Evolutionary conservation across 371 early-diverging fungal species (phyloP), one percentile per base, ranked within the genome.

Genomic region (Rhizopus stolonifer): DNA sequence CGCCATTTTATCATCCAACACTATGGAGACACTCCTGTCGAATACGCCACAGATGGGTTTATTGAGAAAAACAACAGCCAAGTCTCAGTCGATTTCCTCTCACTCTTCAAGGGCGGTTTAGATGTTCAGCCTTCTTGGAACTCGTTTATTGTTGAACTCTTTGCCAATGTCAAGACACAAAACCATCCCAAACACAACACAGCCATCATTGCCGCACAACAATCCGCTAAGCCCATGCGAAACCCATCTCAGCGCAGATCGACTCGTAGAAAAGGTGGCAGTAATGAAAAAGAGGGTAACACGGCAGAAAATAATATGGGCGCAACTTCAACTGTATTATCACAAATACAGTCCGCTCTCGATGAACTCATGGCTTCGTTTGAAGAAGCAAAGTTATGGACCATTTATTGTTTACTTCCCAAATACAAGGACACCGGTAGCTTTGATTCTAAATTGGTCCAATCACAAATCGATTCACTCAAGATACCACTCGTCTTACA

Each of bases 331-430:
- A 60, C 54, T 2, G 58, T 67, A 3, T 33, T 87, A 14, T 73
- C 79, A 1, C 87, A 92, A 69, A 80, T 91, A 58, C 86, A 88
- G 50, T 77, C 81, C 8, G 82, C 90, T 2, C 64, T 94, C 39
- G 82, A 86, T 43, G 91, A 91, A 56, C 72, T 96, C 7, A 71
- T 92, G 9, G 85, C 85, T 23, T 82, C 92, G 6, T 68, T 96
- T 26, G 83, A 84, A 49, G 90, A 89, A 54, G 90, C 94, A 1
- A 85, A 86, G 25, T 74, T 91, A 1, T 96, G 96, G 96, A 84
- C 86, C 52, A 71, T 95, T 23, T 74, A 87, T 58, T 93, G 92
- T 74, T 64, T 97, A 29, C 76, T 79, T 13, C 88, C 91, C 1
- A 86, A 87, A 57, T 82, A 85, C 49, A 42, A 42, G 19, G 67